These are phyloP conservation scores for Plasmodium gonderi DNA, from an alignment of 169 alveolate species.

Conservation along the genomic window DNA sequence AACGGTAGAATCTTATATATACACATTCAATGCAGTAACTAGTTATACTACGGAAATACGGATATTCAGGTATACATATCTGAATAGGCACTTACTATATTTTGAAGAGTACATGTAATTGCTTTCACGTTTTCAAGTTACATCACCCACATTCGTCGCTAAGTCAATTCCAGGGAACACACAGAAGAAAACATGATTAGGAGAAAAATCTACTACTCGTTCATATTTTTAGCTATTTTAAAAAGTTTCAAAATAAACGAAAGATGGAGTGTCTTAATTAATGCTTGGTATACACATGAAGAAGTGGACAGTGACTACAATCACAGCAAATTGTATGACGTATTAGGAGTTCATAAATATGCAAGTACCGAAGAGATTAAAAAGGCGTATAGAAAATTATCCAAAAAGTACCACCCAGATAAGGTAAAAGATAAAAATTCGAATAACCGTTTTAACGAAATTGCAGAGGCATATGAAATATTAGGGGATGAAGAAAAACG, in stretches of 20 bases:
- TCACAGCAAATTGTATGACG: conserved; percentile 77
- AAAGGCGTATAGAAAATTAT: conserved; percentile 90
- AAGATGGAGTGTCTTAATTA: conserved; percentile 32
- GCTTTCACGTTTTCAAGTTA: too few species aligned
- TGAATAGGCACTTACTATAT: background rate
- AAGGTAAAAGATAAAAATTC: conserved; percentile 86
- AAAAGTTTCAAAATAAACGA: background rate
- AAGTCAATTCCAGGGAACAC: too few species aligned
- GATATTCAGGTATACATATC: background rate
- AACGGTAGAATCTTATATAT: background rate
- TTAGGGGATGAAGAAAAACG: conserved; percentile 90
- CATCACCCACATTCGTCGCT: too few species aligned
- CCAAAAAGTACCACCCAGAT: conserved; percentile 94
- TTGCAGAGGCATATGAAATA: conserved; percentile 94
- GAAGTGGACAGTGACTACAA: conserved; percentile 43
- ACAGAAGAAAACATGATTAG: conserved; percentile 41
- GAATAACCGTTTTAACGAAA: conserved; percentile 88
- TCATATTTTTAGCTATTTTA: conserved; percentile 21
- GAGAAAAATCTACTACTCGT: conserved; percentile 6
- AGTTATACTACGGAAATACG: background rate
- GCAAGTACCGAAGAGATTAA: conserved; percentile 91
- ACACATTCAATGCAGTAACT: background rate
- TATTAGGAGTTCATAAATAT: conserved; percentile 82
- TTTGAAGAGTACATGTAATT: too few species aligned
- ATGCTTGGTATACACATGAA: conserved; percentile 61